phyloP scores from a whole-genome alignment of 2,329 filamentous ascomycete genomes.

The Sporothrix pallida region DNA sequence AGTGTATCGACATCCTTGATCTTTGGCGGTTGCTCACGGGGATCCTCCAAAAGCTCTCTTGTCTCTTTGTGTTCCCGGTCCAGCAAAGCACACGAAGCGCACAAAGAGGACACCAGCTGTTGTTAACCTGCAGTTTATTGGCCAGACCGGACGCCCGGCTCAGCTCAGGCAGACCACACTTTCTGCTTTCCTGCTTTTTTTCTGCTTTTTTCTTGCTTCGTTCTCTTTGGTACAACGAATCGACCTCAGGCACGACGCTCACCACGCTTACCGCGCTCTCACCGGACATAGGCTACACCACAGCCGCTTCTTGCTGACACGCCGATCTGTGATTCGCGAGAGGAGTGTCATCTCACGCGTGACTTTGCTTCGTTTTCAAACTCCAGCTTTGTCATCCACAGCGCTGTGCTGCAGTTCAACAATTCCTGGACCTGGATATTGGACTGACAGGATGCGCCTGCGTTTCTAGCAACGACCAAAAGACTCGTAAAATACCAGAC shows the following conservation, averaged over 20 bases:
- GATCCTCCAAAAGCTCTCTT: too few relatives aligned
- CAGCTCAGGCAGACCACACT: conserved; percentile 10
- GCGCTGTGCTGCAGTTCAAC: background rate
- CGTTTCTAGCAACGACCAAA: background rate
- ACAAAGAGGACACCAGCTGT: background rate
- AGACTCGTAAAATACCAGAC: background rate
- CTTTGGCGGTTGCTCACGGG: background rate
- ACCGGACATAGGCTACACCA: conserved; percentile 3
- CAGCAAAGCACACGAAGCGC: background rate
- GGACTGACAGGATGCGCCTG: conserved; percentile 21
- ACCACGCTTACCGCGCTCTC: background rate
- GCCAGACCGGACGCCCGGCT: background rate
- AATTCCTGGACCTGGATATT: background rate
- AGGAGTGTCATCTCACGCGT: background rate
- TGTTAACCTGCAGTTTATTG: background rate
- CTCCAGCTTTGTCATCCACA: background rate
- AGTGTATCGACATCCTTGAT: background rate
- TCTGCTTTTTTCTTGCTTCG: too few relatives aligned
- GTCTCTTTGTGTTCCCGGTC: background rate
- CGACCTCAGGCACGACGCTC: background rate
- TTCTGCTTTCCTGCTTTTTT: background rate
- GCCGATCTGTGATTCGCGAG: background rate
- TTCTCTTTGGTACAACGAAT: background rate
- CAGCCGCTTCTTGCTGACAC: conserved; percentile 17
- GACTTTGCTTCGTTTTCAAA: background rate